Evolutionary conservation across 73 alveolate species (phyloP).

Genomic region (Tetrahymena malaccensis): DNA sequence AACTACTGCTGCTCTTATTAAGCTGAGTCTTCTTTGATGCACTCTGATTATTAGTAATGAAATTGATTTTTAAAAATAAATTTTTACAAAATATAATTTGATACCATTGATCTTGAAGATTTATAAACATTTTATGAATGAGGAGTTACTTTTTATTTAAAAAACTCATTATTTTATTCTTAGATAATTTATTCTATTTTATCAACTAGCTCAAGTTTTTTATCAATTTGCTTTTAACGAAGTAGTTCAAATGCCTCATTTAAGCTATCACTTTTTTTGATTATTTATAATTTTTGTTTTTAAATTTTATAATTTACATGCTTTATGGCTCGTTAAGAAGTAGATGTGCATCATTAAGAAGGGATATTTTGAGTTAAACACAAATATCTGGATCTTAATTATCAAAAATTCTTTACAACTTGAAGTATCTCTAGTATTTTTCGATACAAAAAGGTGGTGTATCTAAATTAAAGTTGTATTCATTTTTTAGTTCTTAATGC

Average conservation of each 20-base stretch:
- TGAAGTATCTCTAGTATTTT: background rate
- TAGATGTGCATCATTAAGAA: background rate
- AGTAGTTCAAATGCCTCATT: background rate
- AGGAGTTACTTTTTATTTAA: background rate
- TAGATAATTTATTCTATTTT: background rate
- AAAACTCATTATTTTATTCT: background rate
- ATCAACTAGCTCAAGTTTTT: background rate
- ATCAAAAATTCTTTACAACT: background rate
- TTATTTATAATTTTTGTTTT: background rate
- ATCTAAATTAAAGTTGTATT: background rate
- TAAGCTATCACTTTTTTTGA: background rate
- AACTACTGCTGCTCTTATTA: background rate
- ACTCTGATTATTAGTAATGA: background rate
- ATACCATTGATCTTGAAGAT: background rate
- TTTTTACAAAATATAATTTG: background rate
- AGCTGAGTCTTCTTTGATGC: background rate
- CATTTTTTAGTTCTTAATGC: background rate
- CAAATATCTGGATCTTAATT: background rate
- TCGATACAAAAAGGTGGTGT: background rate
- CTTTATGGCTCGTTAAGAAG: background rate
- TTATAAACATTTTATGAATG: background rate
- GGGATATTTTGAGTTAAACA: background rate
- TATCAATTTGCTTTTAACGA: background rate
- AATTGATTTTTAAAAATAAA: background rate
- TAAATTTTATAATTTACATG: background rate